Evolutionary conservation across 768 basidiomycete species (phyloP), one percentile per base, ranked within the genome.

Genomic region (Boletus reticuloceps): DNA sequence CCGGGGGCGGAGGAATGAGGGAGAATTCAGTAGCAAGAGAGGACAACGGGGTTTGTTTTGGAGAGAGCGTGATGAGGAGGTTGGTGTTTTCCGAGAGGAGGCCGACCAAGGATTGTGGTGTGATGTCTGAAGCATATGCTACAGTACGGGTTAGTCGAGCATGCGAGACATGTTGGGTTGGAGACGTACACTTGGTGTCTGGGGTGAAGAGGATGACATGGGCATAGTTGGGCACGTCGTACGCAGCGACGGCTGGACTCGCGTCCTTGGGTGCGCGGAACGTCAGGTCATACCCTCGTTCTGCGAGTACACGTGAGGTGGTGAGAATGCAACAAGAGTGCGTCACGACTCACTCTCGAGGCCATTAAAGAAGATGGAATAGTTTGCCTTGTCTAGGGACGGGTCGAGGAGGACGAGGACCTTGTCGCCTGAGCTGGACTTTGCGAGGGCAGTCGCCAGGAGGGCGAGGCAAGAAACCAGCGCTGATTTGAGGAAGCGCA

Each of bases 11-110:
- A 25, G 92, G 86, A 50, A 93, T 82, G 53, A 98, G 79, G 37
- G 89, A 90, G 77, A 98, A 98, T 75, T 99, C 97, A 47, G 91
- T 71, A 0, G 94, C 91, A 51, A 96, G 82, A 13, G 88, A 82
- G 13, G 84, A 79, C 11, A 95, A 75, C 40, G 89, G 76, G 3
- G 85, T 86, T 72, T 88, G 82, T 74, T 82, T 86, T 62, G 88
- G 76, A 2, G 91, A 88, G 55, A 96, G 81, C 4, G 88, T 83
- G 61, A 97, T 74, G 60, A 99, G 82, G 53, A 98, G 76, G 76
- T 98, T 97, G 52, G 89, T 85, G 57, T 83, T 78, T 56, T 80
- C 79, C 27, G 83, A 76, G 31, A 92, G 75, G 48, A 94, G 82
- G 25, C 79, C 70, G 38, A 94, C 82, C 27, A 98, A 78, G 13